Percentiles rank a stretch among this genome's conserved stretches.
These are phyloP conservation scores for Parascedosporium putredinis DNA, from an alignment of 2,329 filamentous ascomycete species.

Conservation along the genomic window DNA sequence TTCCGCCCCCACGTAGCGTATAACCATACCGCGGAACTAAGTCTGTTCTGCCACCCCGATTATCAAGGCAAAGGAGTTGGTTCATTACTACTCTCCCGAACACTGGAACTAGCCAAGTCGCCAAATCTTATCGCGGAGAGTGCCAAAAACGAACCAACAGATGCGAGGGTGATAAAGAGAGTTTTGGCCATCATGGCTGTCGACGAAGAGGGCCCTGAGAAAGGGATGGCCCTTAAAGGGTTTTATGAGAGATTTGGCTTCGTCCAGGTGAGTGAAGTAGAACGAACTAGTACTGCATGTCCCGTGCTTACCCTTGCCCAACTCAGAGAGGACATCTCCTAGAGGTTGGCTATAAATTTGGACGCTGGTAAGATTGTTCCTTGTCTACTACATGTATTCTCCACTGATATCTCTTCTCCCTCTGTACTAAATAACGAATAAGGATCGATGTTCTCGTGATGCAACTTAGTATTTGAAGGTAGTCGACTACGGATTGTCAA, in stretches of 20 bases:
- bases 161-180: background rate
- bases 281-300: background rate
- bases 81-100: background rate
- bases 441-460: too few species aligned
- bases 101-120: background rate
- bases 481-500: too few species aligned
- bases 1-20: background rate
- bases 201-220: background rate
- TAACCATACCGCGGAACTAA: background rate
- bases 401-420: conserved; percentile 7
- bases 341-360: background rate
- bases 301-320: background rate
- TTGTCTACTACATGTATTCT: background rate
- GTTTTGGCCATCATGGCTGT: background rate
- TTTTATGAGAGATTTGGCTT: background rate
- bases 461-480: too few species aligned
- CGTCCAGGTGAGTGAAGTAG: background rate
- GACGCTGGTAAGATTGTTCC: background rate
- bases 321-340: background rate
- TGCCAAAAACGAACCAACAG: background rate
- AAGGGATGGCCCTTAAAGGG: background rate
- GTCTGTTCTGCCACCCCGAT: background rate
- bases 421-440: too few species aligned
- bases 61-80: background rate
- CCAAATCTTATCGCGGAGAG: background rate